A percentile compares a stretch with the other conserved stretches of the same genome.
Evolutionary conservation across 176 grass and related monocot genomes (phyloP).

Genomic region (Eleusine coracana): DNA sequence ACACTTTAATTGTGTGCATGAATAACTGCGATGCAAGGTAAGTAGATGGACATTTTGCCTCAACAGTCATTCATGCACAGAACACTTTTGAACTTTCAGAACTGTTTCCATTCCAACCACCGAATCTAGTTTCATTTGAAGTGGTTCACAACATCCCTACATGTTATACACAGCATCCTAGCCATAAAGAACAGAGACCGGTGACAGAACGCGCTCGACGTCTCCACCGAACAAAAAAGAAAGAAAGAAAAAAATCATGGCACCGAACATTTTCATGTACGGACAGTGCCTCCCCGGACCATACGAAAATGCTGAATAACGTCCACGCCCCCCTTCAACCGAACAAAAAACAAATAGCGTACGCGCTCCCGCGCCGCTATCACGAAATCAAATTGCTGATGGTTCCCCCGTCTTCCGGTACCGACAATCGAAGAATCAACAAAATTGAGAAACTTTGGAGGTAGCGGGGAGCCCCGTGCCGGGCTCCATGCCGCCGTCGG

Average conservation of each 20-base stretch:
- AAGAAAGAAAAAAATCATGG: neutral
- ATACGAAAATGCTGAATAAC: neutral
- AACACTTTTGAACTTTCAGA: neutral
- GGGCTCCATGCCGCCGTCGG: neutral
- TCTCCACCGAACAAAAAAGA: neutral
- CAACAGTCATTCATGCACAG: too few species aligned
- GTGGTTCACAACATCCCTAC: slow-evolving; percentile 25
- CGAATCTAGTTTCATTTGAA: slow-evolving; percentile 17
- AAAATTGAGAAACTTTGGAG: neutral
- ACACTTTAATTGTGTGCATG: neutral
- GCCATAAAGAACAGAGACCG: neutral
- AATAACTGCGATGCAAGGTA: too few species aligned
- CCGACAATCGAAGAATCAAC: slow-evolving; percentile 30
- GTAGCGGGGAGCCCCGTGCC: neutral
- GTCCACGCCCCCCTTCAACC: neutral
- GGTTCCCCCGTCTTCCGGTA: neutral
- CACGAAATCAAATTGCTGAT: neutral
- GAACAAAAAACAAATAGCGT: neutral
- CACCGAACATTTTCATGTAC: slow-evolving; percentile 10
- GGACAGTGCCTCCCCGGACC: neutral
- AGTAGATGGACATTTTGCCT: too few species aligned
- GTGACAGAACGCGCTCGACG: neutral
- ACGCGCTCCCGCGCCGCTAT: neutral
- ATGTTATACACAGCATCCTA: slow-evolving; percentile 41
- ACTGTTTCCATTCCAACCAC: slow-evolving; percentile 13